Evolutionary conservation across 306 rosid genomes (phyloP).

Genomic region (Mimosa bimucronata): DNA sequence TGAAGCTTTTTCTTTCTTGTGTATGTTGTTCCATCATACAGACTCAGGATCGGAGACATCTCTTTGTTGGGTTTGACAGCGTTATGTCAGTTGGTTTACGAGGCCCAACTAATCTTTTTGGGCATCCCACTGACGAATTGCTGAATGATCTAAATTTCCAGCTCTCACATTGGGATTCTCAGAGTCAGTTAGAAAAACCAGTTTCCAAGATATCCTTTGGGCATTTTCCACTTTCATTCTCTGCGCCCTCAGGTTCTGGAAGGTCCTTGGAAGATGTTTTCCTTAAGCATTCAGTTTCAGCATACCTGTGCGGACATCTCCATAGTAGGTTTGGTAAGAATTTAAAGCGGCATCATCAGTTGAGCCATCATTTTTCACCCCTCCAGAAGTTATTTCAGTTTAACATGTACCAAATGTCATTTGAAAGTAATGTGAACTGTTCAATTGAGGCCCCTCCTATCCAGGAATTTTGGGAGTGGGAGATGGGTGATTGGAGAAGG

Average conservation of each 20-base stretch:
- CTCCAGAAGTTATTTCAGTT: slow-evolving; percentile 61
- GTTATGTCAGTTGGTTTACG: slow-evolving; percentile 77
- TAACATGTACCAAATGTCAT: slow-evolving; percentile 57
- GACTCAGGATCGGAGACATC: slow-evolving; percentile 68
- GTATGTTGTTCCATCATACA: slow-evolving; percentile 43
- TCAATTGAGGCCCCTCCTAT: slow-evolving; percentile 48
- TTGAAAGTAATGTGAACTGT: slow-evolving; percentile 58
- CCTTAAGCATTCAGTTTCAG: slow-evolving; percentile 81
- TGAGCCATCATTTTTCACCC: slow-evolving; percentile 46
- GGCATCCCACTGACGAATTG: slow-evolving; percentile 87
- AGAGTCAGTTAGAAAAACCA: slow-evolving; percentile 48
- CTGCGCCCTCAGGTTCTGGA: slow-evolving; percentile 68
- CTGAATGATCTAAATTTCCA: slow-evolving; percentile 71
- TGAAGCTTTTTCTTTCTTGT: slow-evolving; percentile 37
- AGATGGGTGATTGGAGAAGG: slow-evolving; percentile 97
- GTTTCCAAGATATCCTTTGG: slow-evolving; percentile 87
- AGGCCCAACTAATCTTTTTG: slow-evolving; percentile 93
- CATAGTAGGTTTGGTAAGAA: slow-evolving; percentile 82
- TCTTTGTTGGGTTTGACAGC: slow-evolving; percentile 89
- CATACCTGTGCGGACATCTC: slow-evolving; percentile 93
- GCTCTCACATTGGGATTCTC: slow-evolving; percentile 83
- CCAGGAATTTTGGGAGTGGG: slow-evolving; percentile 98
- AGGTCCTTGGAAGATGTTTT: slow-evolving; percentile 76
- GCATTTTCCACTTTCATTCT: slow-evolving; percentile 93
- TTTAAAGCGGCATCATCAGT: slow-evolving; percentile 84